Evolutionary conservation across 805 yeast genomes (phyloP).

Genomic region (Nakazawaea peltata): DNA sequence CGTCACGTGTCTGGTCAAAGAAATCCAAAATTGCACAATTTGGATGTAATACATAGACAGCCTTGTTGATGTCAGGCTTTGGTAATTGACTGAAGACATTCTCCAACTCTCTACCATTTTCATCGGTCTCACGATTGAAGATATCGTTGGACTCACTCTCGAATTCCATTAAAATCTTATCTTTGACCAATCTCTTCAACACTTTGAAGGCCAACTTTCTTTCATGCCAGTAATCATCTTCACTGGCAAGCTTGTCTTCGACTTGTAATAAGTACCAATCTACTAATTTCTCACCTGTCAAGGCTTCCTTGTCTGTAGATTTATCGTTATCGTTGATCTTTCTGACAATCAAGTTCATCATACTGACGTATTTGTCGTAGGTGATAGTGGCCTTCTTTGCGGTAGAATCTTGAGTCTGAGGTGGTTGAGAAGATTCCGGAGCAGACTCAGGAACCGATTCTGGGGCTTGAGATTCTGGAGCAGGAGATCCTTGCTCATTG

Average conservation of each 20-base stretch:
- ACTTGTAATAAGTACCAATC: constrained; percentile 73
- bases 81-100: constrained; percentile 6
- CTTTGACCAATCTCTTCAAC: constrained; percentile 73
- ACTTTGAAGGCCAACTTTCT: constrained; percentile 70
- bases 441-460: not conserved
- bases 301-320: constrained; percentile 27
- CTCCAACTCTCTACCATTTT: constrained; percentile 14
- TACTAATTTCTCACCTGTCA: constrained; percentile 61
- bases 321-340: constrained; percentile 48
- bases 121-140: constrained; percentile 10
- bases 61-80: constrained; percentile 19
- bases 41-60: constrained; percentile 62
- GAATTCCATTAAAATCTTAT: constrained; percentile 70
- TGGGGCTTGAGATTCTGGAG: constrained; percentile 9
- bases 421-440: not conserved
- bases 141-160: constrained; percentile 37
- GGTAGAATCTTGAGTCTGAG: constrained; percentile 1
- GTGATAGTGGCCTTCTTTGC: constrained; percentile 47
- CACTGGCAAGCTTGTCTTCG: constrained; percentile 64
- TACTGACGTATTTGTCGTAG: constrained; percentile 78
- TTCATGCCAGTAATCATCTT: constrained; percentile 64
- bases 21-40: constrained; percentile 74
- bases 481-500: constrained; percentile 8
- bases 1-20: constrained; percentile 30
- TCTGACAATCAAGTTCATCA: constrained; percentile 72